Evolutionary conservation across 192 early-diverging fungal genomes (phyloP).

Genomic region (Coemansia interrupta): DNA sequence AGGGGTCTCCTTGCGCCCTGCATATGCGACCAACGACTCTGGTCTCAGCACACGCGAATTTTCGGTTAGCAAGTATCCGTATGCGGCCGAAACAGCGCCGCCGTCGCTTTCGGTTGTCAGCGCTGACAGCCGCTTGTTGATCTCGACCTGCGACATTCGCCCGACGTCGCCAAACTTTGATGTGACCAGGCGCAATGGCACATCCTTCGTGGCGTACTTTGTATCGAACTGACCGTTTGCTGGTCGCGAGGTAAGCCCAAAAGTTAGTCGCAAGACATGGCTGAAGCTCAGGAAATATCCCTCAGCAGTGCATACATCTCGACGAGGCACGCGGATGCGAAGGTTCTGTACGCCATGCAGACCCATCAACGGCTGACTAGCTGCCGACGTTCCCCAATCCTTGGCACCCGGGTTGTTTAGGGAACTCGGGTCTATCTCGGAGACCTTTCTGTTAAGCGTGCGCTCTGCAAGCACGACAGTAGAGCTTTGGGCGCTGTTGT

Average conservation of each 20-base stretch:
- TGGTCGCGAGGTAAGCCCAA: conserved; percentile 42
- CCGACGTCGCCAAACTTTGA: conserved; percentile 53
- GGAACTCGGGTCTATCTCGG: conserved; percentile 33
- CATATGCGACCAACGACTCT: conserved; percentile 26
- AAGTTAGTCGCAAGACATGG: conserved; percentile 47
- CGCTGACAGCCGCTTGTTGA: conserved; percentile 45
- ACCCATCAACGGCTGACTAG: conserved; percentile 17
- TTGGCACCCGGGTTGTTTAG: conserved; percentile 9
- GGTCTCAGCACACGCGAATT: conserved; percentile 33
- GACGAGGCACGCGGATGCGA: conserved; percentile 47
- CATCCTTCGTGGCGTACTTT: conserved; percentile 44
- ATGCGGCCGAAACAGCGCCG: conserved; percentile 38
- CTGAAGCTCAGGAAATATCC: conserved; percentile 37
- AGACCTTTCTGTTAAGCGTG: conserved; percentile 51
- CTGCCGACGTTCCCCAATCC: conserved; percentile 27
- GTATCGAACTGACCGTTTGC: conserved; percentile 31
- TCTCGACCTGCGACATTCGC: conserved; percentile 46
- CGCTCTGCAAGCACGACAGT: conserved; percentile 47
- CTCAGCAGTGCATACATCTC: conserved; percentile 49
- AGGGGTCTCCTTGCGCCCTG: conserved; percentile 18
- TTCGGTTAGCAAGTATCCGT: conserved; percentile 46
- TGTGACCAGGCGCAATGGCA: conserved; percentile 46
- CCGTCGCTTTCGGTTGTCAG: conserved; percentile 46
- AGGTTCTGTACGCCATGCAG: conserved; percentile 40
- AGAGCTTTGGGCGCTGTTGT: conserved; percentile 12